Evolutionary conservation across 2,329 filamentous ascomycete genomes (phyloP).

Genomic region (Epichloe gansuensis): DNA sequence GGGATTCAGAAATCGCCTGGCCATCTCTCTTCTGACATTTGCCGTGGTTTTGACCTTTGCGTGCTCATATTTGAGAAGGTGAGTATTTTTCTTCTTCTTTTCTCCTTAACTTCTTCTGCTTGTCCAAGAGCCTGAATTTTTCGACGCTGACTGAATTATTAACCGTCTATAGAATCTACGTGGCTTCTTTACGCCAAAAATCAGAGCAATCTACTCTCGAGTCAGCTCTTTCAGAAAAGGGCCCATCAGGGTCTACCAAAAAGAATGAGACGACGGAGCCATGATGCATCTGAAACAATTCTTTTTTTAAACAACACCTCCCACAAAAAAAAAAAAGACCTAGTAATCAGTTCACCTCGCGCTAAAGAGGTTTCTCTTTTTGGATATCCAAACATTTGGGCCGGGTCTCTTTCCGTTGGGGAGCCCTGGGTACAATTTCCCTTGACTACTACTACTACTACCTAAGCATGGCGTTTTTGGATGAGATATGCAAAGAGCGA

Average conservation of each 20-base stretch:
- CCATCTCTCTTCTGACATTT: constrained; percentile 8
- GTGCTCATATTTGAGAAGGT: constrained; percentile 10
- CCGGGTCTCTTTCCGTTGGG: no score
- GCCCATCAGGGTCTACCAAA: background rate
- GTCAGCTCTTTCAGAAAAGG: constrained; percentile 1
- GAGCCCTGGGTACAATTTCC: background rate
- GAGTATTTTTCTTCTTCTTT: background rate
- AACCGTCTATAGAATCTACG: background rate
- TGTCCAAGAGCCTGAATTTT: background rate
- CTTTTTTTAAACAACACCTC: no score
- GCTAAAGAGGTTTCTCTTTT: background rate
- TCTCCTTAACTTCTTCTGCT: background rate
- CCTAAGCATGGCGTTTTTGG: constrained; percentile 2
- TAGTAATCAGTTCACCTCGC: background rate
- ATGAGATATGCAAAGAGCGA: background rate
- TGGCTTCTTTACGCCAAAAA: background rate
- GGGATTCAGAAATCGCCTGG: constrained; percentile 8
- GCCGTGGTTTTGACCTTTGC: constrained; percentile 8
- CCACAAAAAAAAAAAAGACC: background rate
- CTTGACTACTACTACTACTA: background rate
- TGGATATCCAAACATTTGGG: background rate
- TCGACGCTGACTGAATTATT: background rate
- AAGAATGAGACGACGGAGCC: background rate
- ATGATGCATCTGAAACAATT: background rate
- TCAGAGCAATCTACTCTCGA: background rate